A percentile compares a stretch with the other conserved stretches of the same genome.
These are phyloP conservation scores for Sparassis latifolia DNA, from an alignment of 1,284 basidiomycete genomes.

Conservation along the genomic window DNA sequence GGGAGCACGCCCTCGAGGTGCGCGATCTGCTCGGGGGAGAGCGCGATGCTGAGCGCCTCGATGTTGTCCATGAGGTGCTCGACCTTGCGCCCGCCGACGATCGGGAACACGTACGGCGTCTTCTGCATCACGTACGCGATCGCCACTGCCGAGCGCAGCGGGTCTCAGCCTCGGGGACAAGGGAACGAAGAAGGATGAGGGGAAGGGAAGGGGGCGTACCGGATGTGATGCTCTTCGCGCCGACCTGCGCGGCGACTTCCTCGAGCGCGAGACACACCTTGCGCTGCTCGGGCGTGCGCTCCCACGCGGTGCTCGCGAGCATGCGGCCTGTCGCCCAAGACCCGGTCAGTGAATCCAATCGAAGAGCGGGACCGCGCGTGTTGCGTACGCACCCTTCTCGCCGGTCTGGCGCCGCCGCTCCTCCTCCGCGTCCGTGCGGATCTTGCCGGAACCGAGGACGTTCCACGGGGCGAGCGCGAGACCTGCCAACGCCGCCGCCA, in stretches of 20 bases:
- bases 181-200: no score
- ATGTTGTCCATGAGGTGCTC: no score
- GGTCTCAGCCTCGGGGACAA: no score
- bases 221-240: conserved; percentile 30
- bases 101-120: no score
- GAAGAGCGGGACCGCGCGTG: background rate
- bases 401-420: conserved; percentile 32
- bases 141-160: no score
- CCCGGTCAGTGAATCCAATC: background rate
- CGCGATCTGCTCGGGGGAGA: no score
- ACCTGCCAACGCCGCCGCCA: no score
- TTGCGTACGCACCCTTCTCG: conserved; percentile 28
- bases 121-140: no score
- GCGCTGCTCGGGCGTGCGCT: conserved; percentile 33
- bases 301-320: conserved; percentile 24
- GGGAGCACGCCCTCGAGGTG: no score
- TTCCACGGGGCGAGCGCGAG: conserved; percentile 44
- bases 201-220: no score
- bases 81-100: no score
- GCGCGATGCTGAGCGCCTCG: no score
- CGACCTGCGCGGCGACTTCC: conserved; percentile 36
- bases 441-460: conserved; percentile 38
- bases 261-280: conserved; percentile 35
- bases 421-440: conserved; percentile 42
- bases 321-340: conserved; percentile 16